Percentiles rank a stretch among this genome's conserved stretches.
Conservation (phyloP, 176 grass and related monocot genomes). For the Metroxylon sagu region DNA sequence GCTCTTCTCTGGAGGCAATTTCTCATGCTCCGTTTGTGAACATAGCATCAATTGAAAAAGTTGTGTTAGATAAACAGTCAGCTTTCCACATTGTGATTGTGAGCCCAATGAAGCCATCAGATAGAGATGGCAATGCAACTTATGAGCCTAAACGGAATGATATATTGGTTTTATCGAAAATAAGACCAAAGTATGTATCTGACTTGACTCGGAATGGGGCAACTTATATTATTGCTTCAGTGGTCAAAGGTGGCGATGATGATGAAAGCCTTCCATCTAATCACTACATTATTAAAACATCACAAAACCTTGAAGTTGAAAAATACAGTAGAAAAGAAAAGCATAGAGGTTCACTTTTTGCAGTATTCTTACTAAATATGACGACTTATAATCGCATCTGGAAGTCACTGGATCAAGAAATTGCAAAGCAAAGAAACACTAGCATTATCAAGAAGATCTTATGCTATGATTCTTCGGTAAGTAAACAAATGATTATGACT, state of each 20-base stretch:
- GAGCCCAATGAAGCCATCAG: too few relatives aligned
- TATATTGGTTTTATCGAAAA: conserved; percentile 29
- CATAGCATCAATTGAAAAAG: background rate
- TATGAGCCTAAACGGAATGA: conserved; percentile 23
- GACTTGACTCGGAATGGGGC: background rate
- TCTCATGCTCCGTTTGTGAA: conserved; percentile 33
- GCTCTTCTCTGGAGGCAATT: conserved; percentile 33
- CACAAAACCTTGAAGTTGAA: conserved; percentile 16
- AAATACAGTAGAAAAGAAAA: background rate
- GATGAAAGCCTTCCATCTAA: conserved; percentile 7
- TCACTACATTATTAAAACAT: conserved; percentile 19
- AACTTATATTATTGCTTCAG: conserved; percentile 21
- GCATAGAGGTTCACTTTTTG: conserved; percentile 4
- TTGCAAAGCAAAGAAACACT: conserved; percentile 17
- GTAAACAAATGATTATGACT: too few relatives aligned
- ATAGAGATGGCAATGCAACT: background rate
- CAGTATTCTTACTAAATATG: conserved; percentile 29
- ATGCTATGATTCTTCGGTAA: conserved; percentile 19
- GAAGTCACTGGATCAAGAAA: conserved; percentile 31
- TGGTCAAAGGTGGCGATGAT: conserved; percentile 5
- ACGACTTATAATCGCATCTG: conserved; percentile 52
- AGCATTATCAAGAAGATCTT: conserved; percentile 18
- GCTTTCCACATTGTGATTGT: too few relatives aligned
- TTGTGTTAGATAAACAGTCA: too few relatives aligned
- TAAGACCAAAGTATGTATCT: conserved; percentile 13